phyloP scores from a whole-genome alignment of 495 filamentous ascomycete species.

The Geoglossum glabrum region DNA sequence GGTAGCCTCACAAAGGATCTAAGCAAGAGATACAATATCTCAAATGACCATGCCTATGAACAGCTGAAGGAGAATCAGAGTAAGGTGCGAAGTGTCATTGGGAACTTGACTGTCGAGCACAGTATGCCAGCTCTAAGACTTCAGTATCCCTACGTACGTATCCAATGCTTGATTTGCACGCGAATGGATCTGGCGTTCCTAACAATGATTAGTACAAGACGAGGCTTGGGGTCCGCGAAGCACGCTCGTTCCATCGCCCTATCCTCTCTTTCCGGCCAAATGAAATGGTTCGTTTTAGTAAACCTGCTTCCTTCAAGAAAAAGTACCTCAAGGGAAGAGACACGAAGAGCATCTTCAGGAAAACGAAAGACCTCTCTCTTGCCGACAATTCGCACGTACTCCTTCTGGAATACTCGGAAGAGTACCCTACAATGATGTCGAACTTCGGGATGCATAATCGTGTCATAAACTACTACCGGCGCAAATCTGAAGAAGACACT shows the following conservation, averaged over 20 bases:
- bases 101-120: slow-evolving; percentile 73
- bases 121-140: slow-evolving; percentile 74
- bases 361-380: slow-evolving; percentile 55
- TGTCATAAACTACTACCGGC: slow-evolving; percentile 88
- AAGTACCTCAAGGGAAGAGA: slow-evolving; percentile 62
- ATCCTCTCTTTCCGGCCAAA: slow-evolving; percentile 34
- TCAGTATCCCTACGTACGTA: slow-evolving; percentile 62
- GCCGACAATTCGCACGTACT: slow-evolving; percentile 73
- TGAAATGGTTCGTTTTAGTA: slow-evolving; percentile 33
- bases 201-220: slow-evolving; percentile 44
- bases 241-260: slow-evolving; percentile 83
- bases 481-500: slow-evolving; percentile 60
- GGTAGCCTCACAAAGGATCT: slow-evolving; percentile 35
- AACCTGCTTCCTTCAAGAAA: slow-evolving; percentile 47
- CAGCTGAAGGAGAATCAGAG: slow-evolving; percentile 90
- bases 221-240: slow-evolving; percentile 54
- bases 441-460: slow-evolving; percentile 94
- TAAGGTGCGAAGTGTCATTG: slow-evolving; percentile 80
- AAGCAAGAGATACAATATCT: slow-evolving; percentile 77
- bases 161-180: not conserved
- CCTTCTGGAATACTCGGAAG: slow-evolving; percentile 88
- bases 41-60: slow-evolving; percentile 89
- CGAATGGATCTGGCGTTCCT: not conserved
- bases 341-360: slow-evolving; percentile 50
- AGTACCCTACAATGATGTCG: slow-evolving; percentile 74